Base-by-base conservation (phyloP, 108 stramenopile genomes). In the Bacterosira constricta region DNA sequence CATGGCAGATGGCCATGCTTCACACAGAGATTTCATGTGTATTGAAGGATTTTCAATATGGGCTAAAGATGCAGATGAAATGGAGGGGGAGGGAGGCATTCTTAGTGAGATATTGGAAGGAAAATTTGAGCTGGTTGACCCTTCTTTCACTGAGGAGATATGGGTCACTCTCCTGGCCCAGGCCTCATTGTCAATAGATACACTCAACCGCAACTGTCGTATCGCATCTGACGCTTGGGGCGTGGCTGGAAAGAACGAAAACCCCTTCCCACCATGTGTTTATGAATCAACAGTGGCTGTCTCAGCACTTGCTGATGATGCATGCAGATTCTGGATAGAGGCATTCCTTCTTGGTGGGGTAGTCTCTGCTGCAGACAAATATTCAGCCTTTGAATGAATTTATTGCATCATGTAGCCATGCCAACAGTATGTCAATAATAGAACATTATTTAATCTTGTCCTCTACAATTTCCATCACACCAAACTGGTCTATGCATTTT, bases 401-500 rank as follows among this genome's bases (percentile, higher is more conserved):
- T 11, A 11, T 27, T 10, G 11, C 7, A 10, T 51, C 21, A n/a
- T 6, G 23, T 3, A 42, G 41, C 12, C 12, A 4, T 42, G 1
- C 10, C 41, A 37, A 7, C 36, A 9, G 9, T 37, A 7, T 37
- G 36, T 7, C 36, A 9, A 37, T 8, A 37, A 8, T 6, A 6
- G 37, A 8, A 8, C 37, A 37, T 8, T 6, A 8, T 37, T 6
- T 29, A 8, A 20, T 54, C 23, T n/a, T 9, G 27, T 54, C 10
- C 53, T 42, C 26, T 5, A 29, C 17, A 49, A 70, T 47, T 26
- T 75, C 65, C 39, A 42, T 38, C 37, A 75, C 73, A 21, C 73
- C 73, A 75, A 31, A 35, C 6, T 23, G 63, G 73, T 89, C 85
- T 10, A 92, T 70, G 66, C 91, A 92, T 66, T 92, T 92, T 78